These are phyloP conservation scores for Yarrowia galli DNA, from an alignment of 1,139 yeast species.

Conservation along the genomic window DNA sequence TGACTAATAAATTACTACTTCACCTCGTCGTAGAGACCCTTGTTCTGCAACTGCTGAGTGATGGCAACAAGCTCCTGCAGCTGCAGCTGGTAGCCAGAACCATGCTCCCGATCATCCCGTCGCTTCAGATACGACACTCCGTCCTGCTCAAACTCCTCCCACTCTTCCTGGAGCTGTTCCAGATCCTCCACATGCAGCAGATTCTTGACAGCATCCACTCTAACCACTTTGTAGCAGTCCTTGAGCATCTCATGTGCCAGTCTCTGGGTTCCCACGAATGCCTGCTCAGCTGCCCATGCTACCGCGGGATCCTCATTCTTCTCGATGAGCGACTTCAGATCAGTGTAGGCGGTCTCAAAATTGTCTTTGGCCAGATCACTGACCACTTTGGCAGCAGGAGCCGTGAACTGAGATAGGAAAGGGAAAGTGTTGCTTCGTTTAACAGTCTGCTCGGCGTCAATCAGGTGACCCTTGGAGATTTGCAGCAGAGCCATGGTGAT, in stretches of 20 bases:
- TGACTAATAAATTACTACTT: slow-evolving; percentile 16
- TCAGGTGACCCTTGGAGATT: slow-evolving; percentile 1
- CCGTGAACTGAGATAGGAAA: neutral
- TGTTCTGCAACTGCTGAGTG: slow-evolving; percentile 25
- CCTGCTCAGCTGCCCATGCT: slow-evolving; percentile 26
- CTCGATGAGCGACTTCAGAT: slow-evolving; percentile 1
- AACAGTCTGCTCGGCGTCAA: slow-evolving; percentile 25
- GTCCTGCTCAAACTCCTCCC: slow-evolving; percentile 32
- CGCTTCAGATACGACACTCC: slow-evolving; percentile 24
- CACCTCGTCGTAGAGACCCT: slow-evolving; percentile 15
- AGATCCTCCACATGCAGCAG: slow-evolving; percentile 25
- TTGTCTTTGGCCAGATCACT: slow-evolving; percentile 1
- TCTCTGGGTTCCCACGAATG: slow-evolving; percentile 13
- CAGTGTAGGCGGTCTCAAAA: slow-evolving; percentile 24
- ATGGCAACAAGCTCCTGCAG: slow-evolving; percentile 25
- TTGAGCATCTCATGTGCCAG: slow-evolving; percentile 14
- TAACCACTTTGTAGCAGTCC: slow-evolving; percentile 20
- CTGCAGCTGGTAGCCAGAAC: slow-evolving; percentile 20
- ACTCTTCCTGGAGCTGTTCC: slow-evolving; percentile 9
- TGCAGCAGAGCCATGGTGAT: slow-evolving; percentile 13
- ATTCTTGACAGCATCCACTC: slow-evolving; percentile 12
- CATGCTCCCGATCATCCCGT: slow-evolving; percentile 3
- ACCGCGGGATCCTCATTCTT: neutral
- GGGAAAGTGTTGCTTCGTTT: neutral
- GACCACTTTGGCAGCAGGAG: neutral